Evolutionary conservation across 805 yeast genomes (phyloP).

Genomic region (Suhomyces sp.): DNA sequence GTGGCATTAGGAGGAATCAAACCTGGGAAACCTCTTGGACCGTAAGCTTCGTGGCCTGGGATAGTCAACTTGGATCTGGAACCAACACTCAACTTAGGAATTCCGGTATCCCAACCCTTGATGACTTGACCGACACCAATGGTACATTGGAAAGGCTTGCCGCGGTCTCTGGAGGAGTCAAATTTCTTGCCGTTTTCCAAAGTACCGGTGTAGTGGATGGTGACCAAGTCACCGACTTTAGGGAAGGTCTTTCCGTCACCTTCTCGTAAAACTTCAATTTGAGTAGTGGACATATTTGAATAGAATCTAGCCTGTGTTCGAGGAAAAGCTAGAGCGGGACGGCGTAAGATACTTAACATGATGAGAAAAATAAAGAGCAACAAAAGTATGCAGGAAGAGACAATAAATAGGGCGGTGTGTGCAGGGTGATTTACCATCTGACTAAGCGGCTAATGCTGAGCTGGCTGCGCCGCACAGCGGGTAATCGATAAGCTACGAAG

Average conservation of each 20-base stretch:
- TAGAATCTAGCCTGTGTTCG: background rate
- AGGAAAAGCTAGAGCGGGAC: background rate
- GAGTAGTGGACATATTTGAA: conserved; percentile 38
- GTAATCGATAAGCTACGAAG: background rate
- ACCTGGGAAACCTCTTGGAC: conserved; percentile 94
- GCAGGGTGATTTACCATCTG: background rate
- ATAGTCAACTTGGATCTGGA: conserved; percentile 90
- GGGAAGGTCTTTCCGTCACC: conserved; percentile 92
- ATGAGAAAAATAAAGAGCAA: background rate
- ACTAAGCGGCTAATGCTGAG: background rate
- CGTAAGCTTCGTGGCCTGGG: conserved; percentile 92
- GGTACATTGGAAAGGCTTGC: conserved; percentile 88
- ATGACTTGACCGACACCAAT: conserved; percentile 97
- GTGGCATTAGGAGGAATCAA: conserved; percentile 96
- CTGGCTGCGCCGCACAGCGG: background rate
- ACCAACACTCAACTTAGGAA: conserved; percentile 89
- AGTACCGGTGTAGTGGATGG: conserved; percentile 95
- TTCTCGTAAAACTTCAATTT: conserved; percentile 43
- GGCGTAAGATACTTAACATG: background rate
- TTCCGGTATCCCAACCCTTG: conserved; percentile 94
- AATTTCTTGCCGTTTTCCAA: conserved; percentile 93
- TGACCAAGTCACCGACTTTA: conserved; percentile 78
- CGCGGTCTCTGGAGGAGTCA: conserved; percentile 93
- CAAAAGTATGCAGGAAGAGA: background rate
- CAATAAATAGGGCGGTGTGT: background rate